Conservation (phyloP, 1,139 yeast species). For the Eremothecium cymbalariae region DNA sequence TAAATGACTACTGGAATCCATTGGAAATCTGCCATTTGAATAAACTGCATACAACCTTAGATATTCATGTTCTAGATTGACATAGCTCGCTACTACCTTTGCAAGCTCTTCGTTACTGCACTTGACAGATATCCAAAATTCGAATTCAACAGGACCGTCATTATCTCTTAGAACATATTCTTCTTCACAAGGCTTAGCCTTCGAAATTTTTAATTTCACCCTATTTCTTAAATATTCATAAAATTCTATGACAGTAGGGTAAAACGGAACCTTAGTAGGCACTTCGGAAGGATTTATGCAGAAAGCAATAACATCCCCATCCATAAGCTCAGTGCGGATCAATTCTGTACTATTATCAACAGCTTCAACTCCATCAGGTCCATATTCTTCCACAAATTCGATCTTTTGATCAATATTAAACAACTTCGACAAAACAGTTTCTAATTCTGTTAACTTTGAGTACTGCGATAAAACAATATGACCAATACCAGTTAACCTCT, state of each 20-base stretch:
- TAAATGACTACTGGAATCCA: conserved; percentile 32
- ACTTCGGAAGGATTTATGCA: conserved; percentile 33
- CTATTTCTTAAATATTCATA: conserved; percentile 63
- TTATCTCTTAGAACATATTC: conserved; percentile 38
- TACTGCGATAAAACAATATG: conserved; percentile 51
- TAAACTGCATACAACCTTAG: conserved; percentile 58
- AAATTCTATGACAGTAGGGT: conserved; percentile 40
- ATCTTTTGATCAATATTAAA: conserved; percentile 35
- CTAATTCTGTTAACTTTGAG: conserved; percentile 40
- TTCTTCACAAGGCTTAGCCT: conserved; percentile 42
- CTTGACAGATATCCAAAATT: conserved; percentile 62
- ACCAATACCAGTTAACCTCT: conserved; percentile 53
- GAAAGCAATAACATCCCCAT: conserved; percentile 72
- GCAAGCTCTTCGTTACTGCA: conserved; percentile 56
- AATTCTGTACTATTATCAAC: conserved; percentile 35
- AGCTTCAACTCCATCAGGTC: conserved; percentile 51
- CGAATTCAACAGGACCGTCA: conserved; percentile 34
- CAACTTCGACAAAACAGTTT: conserved; percentile 43
- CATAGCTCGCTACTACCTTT: conserved; percentile 44
- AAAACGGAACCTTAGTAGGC: conserved; percentile 21
- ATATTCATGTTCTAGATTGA: conserved; percentile 52
- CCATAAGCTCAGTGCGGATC: conserved; percentile 56
- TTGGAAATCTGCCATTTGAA: conserved; percentile 43
- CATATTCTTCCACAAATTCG: conserved; percentile 61
- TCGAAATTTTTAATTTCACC: conserved; percentile 46